A percentile compares a stretch with the other conserved stretches of the same genome.
Conservation (phyloP, 495 filamentous ascomycete species). For the Neurospora sp. region DNA sequence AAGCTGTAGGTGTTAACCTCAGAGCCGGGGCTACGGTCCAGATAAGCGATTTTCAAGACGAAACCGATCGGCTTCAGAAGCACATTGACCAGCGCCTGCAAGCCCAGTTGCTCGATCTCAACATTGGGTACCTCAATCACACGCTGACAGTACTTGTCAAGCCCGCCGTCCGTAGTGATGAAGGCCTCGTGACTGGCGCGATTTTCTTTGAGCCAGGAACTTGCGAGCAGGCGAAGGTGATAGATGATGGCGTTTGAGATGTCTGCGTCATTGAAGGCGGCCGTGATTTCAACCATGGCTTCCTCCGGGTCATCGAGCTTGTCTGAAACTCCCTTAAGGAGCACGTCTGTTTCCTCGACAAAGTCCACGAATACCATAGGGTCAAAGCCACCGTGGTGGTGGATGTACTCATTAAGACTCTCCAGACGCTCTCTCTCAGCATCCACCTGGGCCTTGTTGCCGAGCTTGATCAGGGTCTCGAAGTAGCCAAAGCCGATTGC, state of each 20-base stretch:
- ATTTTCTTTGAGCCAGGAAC: slow-evolving; percentile 76
- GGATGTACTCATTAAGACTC: slow-evolving; percentile 57
- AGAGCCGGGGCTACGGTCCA: slow-evolving; percentile 76
- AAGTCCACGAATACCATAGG: slow-evolving; percentile 72
- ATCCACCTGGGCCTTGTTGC: slow-evolving; percentile 52
- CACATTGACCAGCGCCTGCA: slow-evolving; percentile 66
- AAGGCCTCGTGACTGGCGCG: slow-evolving; percentile 59
- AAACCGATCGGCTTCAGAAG: slow-evolving; percentile 72
- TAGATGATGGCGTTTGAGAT: slow-evolving; percentile 62
- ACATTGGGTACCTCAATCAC: slow-evolving; percentile 62
- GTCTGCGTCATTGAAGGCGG: slow-evolving; percentile 65
- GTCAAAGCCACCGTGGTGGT: slow-evolving; percentile 54
- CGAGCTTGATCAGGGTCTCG: slow-evolving; percentile 62
- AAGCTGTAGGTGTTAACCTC: slow-evolving; percentile 71
- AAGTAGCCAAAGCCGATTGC: slow-evolving; percentile 91
- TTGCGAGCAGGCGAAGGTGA: slow-evolving; percentile 64
- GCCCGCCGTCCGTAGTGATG: slow-evolving; percentile 39
- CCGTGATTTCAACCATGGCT: slow-evolving; percentile 49
- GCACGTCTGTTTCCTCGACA: slow-evolving; percentile 57
- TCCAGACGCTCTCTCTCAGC: slow-evolving; percentile 62
- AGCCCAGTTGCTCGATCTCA: slow-evolving; percentile 84
- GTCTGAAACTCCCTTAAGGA: slow-evolving; percentile 51
- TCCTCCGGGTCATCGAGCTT: slow-evolving; percentile 44
- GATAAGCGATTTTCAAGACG: slow-evolving; percentile 77
- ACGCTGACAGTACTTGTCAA: slow-evolving; percentile 60